Evolutionary conservation across 192 early-diverging fungal genomes (phyloP).

Genomic region (Piromyces sp.): DNA sequence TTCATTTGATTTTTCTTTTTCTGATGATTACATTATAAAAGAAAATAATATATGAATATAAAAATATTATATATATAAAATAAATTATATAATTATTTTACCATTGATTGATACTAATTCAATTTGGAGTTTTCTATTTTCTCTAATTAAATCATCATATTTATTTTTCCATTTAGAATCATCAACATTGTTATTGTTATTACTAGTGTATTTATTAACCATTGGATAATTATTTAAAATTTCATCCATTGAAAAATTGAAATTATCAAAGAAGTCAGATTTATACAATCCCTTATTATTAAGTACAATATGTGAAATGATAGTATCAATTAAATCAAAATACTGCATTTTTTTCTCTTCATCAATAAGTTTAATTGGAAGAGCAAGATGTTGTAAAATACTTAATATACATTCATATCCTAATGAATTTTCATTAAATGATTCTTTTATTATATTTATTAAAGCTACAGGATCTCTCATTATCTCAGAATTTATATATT

Average conservation of each 20-base stretch:
- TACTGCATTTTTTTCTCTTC: neutral
- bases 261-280: neutral
- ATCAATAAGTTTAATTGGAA: neutral
- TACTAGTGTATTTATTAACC: neutral
- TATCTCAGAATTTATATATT: neutral
- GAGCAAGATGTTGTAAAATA: neutral
- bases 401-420: neutral
- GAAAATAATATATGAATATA: neutral
- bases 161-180: neutral
- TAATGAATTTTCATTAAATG: neutral
- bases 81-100: neutral
- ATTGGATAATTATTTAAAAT: neutral
- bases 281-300: neutral
- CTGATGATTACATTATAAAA: neutral
- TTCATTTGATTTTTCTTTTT: neutral
- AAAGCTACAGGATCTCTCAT: neutral
- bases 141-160: neutral
- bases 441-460: neutral
- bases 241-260: neutral
- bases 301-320: neutral
- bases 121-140: neutral
- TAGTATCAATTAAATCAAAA: neutral
- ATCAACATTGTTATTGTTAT: neutral
- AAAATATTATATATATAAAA: neutral
- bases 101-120: neutral